Base-by-base conservation (phyloP, 2,329 filamentous ascomycete genomes). In the Ophiognomonia clavigignenti-juglandacearum region DNA sequence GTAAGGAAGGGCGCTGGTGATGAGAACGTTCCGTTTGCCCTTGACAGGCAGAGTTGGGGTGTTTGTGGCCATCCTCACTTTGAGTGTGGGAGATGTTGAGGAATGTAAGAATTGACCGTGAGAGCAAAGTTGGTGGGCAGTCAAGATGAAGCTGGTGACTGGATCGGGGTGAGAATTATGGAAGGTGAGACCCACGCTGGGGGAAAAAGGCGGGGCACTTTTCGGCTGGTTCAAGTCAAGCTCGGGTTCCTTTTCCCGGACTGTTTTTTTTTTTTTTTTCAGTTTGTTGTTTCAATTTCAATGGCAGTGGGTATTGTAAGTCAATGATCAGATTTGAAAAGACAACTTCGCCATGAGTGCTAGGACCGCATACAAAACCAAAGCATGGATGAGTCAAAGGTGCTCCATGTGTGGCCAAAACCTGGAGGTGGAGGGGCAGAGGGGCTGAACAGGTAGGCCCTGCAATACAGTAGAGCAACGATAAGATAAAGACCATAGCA, bases 1-100 rank as follows among this genome's bases (percentile, higher is more conserved):
- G 59, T 96, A 96, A 35, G 90, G 90, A 39, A 96, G 69, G n/a
- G 91, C 91, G 58, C 86, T 92, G 36, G 92, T 96, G 59, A 97
- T 84, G 53, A 97, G 79, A 58, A 95, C 82, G 66, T 96, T 97
- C 59, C 83, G 79, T 75, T 95, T 84, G 57, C 85, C 86, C 63
- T 80, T 71, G 59, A 81, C 68, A 54, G 86, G 86, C 54, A 88
- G 66, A 52, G 85, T 79, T 53, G 70, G 70, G 39, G 57, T 54
- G n/a, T 56, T 56, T 13, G 19, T 9, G 11, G 48, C 24, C 48
- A 45, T 47, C 13, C n/a, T n/a, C n/a, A n/a, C n/a, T n/a, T n/a
- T n/a, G n/a, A n/a, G n/a, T n/a, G n/a, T n/a, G n/a, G n/a, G n/a
- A n/a, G n/a, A n/a, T n/a, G n/a, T n/a, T n/a, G 9, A 26, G 19